phyloP scores from a whole-genome alignment of 805 yeast species.

The Candida nanaspora region DNA sequence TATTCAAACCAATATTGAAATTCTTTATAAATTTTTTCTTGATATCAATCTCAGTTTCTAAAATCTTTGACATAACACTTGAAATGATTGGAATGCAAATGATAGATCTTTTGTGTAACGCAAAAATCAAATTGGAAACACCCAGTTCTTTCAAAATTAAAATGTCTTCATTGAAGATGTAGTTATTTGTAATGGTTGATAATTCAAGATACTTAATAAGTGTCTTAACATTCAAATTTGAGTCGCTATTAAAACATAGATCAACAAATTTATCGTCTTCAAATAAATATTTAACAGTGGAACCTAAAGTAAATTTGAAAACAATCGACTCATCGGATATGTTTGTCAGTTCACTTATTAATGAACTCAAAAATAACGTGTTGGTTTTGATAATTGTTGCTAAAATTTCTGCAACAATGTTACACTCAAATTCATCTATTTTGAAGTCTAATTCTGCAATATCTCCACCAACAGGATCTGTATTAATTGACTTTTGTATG shows the following conservation, averaged over 20 bases:
- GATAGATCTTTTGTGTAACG: slow-evolving; percentile 48
- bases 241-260: slow-evolving; percentile 23
- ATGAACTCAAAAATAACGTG: not conserved
- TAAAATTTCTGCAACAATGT: slow-evolving; percentile 9
- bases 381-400: not conserved
- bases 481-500: not conserved
- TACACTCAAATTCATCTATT: slow-evolving; percentile 5
- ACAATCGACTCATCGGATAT: slow-evolving; percentile 6
- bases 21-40: slow-evolving; percentile 51
- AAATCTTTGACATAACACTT: slow-evolving; percentile 41
- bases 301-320: slow-evolving; percentile 18
- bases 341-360: slow-evolving; percentile 8
- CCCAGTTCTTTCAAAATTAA: slow-evolving; percentile 56
- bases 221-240: not conserved
- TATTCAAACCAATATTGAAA: slow-evolving; percentile 83
- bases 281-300: slow-evolving; percentile 22
- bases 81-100: slow-evolving; percentile 39
- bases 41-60: slow-evolving; percentile 44
- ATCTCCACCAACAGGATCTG: not conserved
- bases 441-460: not conserved
- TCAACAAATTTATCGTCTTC: slow-evolving; percentile 6
- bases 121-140: slow-evolving; percentile 49
- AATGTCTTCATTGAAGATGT: slow-evolving; percentile 28
- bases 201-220: slow-evolving; percentile 16
- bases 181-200: slow-evolving; percentile 11